These are phyloP conservation scores for Penicillium salamii DNA, from an alignment of 495 filamentous ascomycete genomes.

Conservation along the genomic window DNA sequence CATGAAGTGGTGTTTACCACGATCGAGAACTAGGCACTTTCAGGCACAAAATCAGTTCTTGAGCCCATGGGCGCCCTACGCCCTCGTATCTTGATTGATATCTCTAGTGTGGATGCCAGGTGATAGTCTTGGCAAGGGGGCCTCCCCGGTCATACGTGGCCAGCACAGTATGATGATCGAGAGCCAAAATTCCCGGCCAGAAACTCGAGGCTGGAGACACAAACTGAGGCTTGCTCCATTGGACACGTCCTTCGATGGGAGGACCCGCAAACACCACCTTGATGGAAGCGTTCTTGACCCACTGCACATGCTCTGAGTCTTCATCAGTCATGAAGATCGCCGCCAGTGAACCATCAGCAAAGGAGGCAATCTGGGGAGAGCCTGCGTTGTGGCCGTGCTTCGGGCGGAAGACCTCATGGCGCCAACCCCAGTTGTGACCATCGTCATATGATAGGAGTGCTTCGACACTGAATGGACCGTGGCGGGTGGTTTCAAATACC, in stretches of 20 bases:
- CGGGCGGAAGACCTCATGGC: constrained; percentile 50
- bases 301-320: constrained; percentile 35
- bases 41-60: too few species aligned
- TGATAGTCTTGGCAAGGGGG: constrained; percentile 34
- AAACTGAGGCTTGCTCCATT: constrained; percentile 28
- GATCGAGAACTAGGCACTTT: too few species aligned
- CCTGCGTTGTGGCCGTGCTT: constrained; percentile 49
- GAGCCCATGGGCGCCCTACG: too few species aligned
- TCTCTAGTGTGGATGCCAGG: constrained; percentile 17
- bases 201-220: constrained; percentile 35
- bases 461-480: constrained; percentile 52
- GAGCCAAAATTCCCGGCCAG: constrained; percentile 43
- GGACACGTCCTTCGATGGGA: constrained; percentile 35
- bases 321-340: constrained; percentile 64
- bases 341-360: constrained; percentile 55
- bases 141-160: constrained; percentile 43
- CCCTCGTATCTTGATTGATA: too few species aligned
- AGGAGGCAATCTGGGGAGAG: constrained; percentile 56
- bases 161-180: constrained; percentile 35
- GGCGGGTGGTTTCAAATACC: constrained; percentile 56
- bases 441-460: constrained; percentile 57
- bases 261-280: constrained; percentile 38
- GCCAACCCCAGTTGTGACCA: constrained; percentile 49
- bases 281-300: constrained; percentile 40
- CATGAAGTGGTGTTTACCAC: too few species aligned